A percentile compares a stretch with the other conserved stretches of the same genome.
phyloP scores from a whole-genome alignment of 1,139 yeast species.

The Suhomyces panamericanus region DNA sequence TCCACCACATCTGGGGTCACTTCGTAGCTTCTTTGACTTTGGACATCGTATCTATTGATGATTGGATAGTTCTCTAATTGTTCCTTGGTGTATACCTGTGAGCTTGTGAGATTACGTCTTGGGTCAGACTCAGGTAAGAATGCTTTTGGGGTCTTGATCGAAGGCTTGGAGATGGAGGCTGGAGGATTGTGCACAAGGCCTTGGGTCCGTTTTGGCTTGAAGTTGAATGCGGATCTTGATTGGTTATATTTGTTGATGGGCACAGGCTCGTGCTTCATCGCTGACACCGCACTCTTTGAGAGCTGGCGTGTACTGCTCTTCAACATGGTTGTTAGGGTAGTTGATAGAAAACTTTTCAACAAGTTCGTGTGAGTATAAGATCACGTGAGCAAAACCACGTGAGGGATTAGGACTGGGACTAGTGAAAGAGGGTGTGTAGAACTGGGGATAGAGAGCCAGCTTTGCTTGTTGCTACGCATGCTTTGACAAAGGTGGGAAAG shows the following conservation, averaged over 20 bases:
- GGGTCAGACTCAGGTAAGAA: slow-evolving; percentile 69
- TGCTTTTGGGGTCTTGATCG: slow-evolving; percentile 60
- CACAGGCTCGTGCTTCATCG: slow-evolving; percentile 35
- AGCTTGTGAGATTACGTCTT: slow-evolving; percentile 42
- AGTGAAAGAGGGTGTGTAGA: not conserved
- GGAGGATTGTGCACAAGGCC: slow-evolving; percentile 47
- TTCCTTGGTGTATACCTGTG: slow-evolving; percentile 34
- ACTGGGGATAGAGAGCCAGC: not conserved
- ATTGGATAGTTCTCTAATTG: slow-evolving; percentile 57
- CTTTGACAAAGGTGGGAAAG: no score
- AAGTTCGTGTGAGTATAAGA: slow-evolving; percentile 5
- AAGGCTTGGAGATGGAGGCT: slow-evolving; percentile 21
- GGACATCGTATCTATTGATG: slow-evolving; percentile 32
- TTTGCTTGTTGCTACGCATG: not conserved
- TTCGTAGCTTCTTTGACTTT: slow-evolving; percentile 53
- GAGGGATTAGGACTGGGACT: no score
- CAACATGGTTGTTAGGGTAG: slow-evolving; percentile 9
- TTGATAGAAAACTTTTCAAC: slow-evolving; percentile 8
- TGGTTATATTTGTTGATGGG: slow-evolving; percentile 43
- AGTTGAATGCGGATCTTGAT: slow-evolving; percentile 42
- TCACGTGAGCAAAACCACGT: no score
- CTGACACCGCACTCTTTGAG: slow-evolving; percentile 5
- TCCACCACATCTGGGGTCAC: slow-evolving; percentile 60
- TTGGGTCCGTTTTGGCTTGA: slow-evolving; percentile 41
- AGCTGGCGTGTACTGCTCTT: slow-evolving; percentile 17